phyloP scores from a whole-genome alignment of 1,284 basidiomycete species.

The Hymenochaete sp. region DNA sequence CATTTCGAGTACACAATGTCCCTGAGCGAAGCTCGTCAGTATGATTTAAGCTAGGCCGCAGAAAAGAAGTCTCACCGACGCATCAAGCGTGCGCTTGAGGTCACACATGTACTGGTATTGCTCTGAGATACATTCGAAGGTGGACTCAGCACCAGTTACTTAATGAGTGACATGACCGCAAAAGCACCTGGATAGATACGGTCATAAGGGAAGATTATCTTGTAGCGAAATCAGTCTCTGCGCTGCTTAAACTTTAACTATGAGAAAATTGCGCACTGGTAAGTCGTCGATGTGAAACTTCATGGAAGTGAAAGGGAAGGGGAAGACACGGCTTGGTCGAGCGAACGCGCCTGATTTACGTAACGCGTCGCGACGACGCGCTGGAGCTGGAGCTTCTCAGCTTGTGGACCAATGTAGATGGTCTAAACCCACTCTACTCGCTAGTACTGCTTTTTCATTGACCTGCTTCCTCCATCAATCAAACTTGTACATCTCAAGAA shows the following conservation, averaged over 20 bases:
- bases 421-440: background rate
- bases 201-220: constrained; percentile 92
- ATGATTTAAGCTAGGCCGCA: constrained; percentile 1
- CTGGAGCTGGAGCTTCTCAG: background rate
- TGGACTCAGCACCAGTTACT: constrained; percentile 11
- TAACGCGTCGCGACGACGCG: background rate
- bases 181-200: constrained; percentile 71
- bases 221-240: constrained; percentile 13
- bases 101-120: constrained; percentile 99
- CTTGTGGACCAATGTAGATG: background rate
- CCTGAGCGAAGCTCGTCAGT: constrained; percentile 41
- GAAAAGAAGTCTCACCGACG: constrained; percentile 44
- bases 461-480: background rate
- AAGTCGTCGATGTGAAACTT: constrained; percentile 96
- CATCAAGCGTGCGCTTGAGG: constrained; percentile 92
- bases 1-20: constrained; percentile 99
- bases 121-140: constrained; percentile 39
- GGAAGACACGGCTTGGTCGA: too few species aligned
- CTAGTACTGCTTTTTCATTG: background rate
- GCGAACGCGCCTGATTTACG: background rate
- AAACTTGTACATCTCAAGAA: too few species aligned
- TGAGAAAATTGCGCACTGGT: constrained; percentile 45
- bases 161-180: background rate
- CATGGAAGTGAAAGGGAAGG: constrained; percentile 40
- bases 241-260: background rate